Percentiles rank a stretch among this genome's conserved stretches.
These are phyloP conservation scores for Lepidopterella palustris DNA, from an alignment of 495 filamentous ascomycete genomes.

Conservation along the genomic window DNA sequence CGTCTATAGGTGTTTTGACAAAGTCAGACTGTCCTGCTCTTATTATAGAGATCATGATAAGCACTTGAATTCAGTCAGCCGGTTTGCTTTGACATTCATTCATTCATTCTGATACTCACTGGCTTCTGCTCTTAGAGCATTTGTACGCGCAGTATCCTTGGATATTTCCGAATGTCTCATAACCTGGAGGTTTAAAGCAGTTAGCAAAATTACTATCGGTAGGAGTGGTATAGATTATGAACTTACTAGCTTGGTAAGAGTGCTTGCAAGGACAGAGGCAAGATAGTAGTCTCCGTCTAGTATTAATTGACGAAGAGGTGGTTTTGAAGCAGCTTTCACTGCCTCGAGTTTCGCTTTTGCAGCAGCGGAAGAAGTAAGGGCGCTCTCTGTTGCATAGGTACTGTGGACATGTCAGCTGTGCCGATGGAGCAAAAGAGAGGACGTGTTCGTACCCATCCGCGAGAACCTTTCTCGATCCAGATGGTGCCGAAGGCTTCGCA, in stretches of 20 bases:
- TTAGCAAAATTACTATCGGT: no score
- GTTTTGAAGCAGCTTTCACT: constrained; percentile 94
- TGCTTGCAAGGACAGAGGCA: constrained; percentile 88
- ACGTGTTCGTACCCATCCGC: constrained; percentile 64
- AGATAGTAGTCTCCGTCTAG: constrained; percentile 97
- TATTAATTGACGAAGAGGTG: constrained; percentile 89
- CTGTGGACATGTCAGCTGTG: not conserved
- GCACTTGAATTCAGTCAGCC: not conserved
- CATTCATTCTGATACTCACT: constrained; percentile 53
- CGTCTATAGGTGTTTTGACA: constrained; percentile 93
- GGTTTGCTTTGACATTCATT: not conserved
- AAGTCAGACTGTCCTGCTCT: constrained; percentile 97
- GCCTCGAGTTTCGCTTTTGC: constrained; percentile 89
- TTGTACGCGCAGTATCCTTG: constrained; percentile 76
- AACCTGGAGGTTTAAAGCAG: no score
- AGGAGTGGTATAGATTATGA: no score
- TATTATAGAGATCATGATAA: constrained; percentile 50
- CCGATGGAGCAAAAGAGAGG: not conserved
- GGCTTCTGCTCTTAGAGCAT: constrained; percentile 90
- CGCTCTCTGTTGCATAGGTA: constrained; percentile 75
- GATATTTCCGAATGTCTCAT: constrained; percentile 98
- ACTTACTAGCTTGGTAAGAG: constrained; percentile 93
- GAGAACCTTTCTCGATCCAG: constrained; percentile 82
- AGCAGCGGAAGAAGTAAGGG: constrained; percentile 84
- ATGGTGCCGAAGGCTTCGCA: constrained; percentile 64